Evolutionary conservation across 495 filamentous ascomycete genomes (phyloP).

Genomic region (Durotheca rogersii): DNA sequence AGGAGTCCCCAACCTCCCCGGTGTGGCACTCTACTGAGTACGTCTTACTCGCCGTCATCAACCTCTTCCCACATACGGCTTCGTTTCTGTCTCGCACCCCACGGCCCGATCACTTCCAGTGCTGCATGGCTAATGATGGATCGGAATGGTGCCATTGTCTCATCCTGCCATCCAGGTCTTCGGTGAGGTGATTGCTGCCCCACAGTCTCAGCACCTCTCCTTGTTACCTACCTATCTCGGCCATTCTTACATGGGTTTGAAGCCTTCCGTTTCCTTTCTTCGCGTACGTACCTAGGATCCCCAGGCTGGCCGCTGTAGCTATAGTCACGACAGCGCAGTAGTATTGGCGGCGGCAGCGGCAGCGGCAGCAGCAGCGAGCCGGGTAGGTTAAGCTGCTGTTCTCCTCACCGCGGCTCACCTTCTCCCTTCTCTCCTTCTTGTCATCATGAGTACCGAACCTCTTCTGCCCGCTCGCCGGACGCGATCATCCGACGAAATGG

Average conservation of each 20-base stretch:
- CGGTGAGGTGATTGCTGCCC: conserved; percentile 5
- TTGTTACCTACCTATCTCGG: not conserved
- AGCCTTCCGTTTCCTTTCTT: too few species aligned
- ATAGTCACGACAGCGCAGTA: not conserved
- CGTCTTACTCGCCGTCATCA: too few species aligned
- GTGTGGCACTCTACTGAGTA: too few species aligned
- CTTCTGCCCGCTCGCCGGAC: conserved; percentile 15
- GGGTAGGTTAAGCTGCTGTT: not conserved
- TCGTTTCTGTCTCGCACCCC: not conserved
- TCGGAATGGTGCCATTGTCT: conserved; percentile 20
- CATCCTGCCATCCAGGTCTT: conserved; percentile 3
- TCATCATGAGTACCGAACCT: conserved; percentile 25
- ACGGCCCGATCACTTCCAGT: not conserved
- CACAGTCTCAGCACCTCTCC: not conserved
- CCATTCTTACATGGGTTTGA: too few species aligned
- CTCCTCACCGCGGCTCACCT: not conserved
- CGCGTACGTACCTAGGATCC: too few species aligned
- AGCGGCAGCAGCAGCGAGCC: not conserved
- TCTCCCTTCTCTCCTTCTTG: not conserved
- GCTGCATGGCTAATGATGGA: conserved; percentile 11
- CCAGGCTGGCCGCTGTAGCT: not conserved
- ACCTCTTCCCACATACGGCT: too few species aligned
- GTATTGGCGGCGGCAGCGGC: too few species aligned
- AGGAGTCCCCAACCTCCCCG: too few species aligned
- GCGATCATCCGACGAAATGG: conserved; percentile 15